Conservation (phyloP, 2,329 filamentous ascomycete species). For the Aspergillus caelatus region DNA sequence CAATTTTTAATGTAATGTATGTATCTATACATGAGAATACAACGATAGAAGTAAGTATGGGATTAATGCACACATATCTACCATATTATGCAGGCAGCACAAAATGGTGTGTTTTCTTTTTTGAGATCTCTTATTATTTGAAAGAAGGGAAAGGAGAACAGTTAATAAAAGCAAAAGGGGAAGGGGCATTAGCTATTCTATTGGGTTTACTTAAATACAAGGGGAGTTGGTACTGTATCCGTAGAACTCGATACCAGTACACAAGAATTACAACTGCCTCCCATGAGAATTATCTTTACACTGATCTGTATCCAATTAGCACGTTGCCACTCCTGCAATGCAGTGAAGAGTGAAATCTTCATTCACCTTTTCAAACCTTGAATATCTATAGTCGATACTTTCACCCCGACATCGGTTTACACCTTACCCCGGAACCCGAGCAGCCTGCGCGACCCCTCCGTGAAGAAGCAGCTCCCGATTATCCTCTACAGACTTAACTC, state of each 20-base stretch:
- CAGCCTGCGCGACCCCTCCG: neutral
- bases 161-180: neutral
- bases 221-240: neutral
- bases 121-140: neutral
- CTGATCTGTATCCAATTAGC: neutral
- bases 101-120: neutral
- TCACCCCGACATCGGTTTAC: neutral
- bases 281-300: neutral
- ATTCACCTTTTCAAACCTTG: neutral
- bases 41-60: neutral
- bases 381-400: neutral
- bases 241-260: neutral
- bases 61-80: neutral
- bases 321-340: neutral
- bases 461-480: neutral
- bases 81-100: neutral
- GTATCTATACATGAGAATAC: neutral
- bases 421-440: neutral
- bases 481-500: neutral
- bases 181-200: neutral
- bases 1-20: constrained; percentile 1
- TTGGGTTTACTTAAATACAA: neutral
- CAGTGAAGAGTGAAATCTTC: neutral
- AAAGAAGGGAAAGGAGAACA: neutral
- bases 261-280: neutral